Evolutionary conservation across 345 rosid species (phyloP), one percentile per base, ranked within the genome.

Genomic region (Citrus mangshanensis): DNA sequence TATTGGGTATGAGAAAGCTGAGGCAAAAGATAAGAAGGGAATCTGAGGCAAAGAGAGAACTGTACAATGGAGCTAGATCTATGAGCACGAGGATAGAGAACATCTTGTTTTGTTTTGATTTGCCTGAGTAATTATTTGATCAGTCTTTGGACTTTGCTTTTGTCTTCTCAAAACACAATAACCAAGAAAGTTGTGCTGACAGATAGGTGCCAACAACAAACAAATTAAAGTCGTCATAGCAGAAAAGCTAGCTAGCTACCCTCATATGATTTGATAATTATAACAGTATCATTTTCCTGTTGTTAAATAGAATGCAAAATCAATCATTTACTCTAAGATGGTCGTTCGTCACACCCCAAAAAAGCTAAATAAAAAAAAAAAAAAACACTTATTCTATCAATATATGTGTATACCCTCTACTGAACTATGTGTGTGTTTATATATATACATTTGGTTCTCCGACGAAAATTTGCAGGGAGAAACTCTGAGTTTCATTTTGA

Each of bases 121-220:
- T 54, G 70, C 18, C 21, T 19, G 58, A n/a, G n/a, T 68, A 78
- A 82, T 74, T n/a, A 67, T 72, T 63, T 49, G 77, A 30, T 18
- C 28, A 16, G 38, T 32, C 27, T 59, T 54, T 75, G 81, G 79
- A 56, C 68, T 82, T 73, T 54, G 68, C 81, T 74, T 79, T 49
- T 67, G 85, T 83, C 82, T 73, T 83, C 71, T 76, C 81, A 80
- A 83, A 72, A 62, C 85, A 83, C 82, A 76, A 34, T 42, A 37
- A 37, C 67, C 82, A 42, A 83, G 80, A 83, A 79, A 82, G 34
- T 40, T 49, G 9, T 21, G 74, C 9, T 59, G 62, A 76, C 70
- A 77, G 64, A 46, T 3, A 13, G 51, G 9, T 13, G 79, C 76
- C 73, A 75, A 62, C 14, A 71, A 9, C 30, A 13, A 24, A 51